Base-by-base conservation (phyloP, 2,329 filamentous ascomycete genomes). In the Diaporthe sp. region DNA sequence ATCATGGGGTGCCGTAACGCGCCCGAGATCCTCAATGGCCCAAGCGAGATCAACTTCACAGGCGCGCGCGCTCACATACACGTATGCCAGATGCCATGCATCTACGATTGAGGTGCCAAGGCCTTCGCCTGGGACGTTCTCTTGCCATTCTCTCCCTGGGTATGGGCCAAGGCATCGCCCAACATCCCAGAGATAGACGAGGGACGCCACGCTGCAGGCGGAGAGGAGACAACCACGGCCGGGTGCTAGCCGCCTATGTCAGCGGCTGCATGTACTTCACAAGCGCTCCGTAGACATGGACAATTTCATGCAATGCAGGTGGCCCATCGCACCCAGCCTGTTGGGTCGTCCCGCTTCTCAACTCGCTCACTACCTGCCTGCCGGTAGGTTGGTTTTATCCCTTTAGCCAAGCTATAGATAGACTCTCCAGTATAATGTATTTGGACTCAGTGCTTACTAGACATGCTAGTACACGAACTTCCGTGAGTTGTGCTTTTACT, bases 191-290 rank as follows among this genome's bases (percentile, higher is more conserved):
- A 60, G 60, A 44, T 63, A 22, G 4, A 63, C n/a, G 60, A 63
- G 39, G n/a, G 39, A 63, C 60, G 37, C 60, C 39, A 63, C 60
- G 39, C 60, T 63, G 60, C 60, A 63, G n/a, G 60, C 60, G 39
- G n/a, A 28, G 60, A 28, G n/a, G 39, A 47, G n/a, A 47, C 39
- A 25, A 28, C n/a, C 60, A 44, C n/a, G 39, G n/a, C n/a, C n/a
- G 10, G 22, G 44, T 51, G 42, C 44, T 51, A 67, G 63, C 44
- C 63, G 63, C 63, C 63, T 34, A 67, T 49, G 28, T 44, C 44
- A 37, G 63, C 63, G 63, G 44, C 63, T 67, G 61, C 63, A 63
- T 31, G n/a, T 28, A 22, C 31, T 47, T 63, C 39, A 63, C 60
- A 47, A 47, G 60, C 60, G 39, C 60, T 31, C 60, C n/a, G 6